Evolutionary conservation across 2,329 filamentous ascomycete species (phyloP).

Genomic region (Cadophora sp.): DNA sequence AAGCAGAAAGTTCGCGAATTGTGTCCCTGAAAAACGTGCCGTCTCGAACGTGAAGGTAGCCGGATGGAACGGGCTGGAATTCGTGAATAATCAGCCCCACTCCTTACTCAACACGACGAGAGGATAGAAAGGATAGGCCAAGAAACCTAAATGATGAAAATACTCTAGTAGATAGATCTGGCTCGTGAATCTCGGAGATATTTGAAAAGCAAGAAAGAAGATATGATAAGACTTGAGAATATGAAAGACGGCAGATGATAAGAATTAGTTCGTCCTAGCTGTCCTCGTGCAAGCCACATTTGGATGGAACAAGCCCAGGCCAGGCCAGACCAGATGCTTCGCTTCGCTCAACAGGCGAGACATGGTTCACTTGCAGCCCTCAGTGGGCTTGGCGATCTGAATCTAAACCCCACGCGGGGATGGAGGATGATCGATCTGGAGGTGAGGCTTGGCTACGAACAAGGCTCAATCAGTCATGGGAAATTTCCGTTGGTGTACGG

Average conservation of each 20-base stretch:
- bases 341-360: no score
- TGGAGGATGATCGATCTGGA: background rate
- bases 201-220: no score
- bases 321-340: no score
- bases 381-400: background rate
- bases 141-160: no score
- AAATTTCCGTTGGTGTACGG: background rate
- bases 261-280: background rate
- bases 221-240: no score
- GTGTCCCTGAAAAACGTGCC: constrained; percentile 1
- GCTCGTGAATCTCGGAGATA: no score
- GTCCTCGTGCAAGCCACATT: constrained; percentile 8
- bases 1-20: background rate
- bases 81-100: constrained; percentile 12
- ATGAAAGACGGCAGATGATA: background rate
- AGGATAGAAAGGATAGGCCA: no score
- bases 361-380: background rate
- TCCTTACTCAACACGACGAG: background rate
- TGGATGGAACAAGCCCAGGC: background rate
- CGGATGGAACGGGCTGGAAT: constrained; percentile 4
- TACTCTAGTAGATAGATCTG: no score
- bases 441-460: background rate
- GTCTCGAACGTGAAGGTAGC: background rate
- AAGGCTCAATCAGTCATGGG: background rate
- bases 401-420: background rate